Evolutionary conservation across 2,329 filamentous ascomycete species (phyloP), one percentile per base, ranked within the genome.

Genomic region (Onygena corvina): DNA sequence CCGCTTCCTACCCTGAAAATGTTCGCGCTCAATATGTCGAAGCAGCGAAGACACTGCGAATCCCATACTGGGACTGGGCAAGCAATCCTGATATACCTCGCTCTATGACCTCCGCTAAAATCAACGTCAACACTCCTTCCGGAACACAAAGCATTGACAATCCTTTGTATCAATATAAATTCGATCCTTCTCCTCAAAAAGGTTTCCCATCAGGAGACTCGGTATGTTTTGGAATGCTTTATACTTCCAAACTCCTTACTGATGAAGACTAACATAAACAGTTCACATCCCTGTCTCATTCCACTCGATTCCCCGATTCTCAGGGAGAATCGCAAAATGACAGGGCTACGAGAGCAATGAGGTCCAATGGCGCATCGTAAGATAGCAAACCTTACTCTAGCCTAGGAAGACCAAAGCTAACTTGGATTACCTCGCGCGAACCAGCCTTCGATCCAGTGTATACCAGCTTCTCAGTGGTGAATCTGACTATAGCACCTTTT

Each of bases 31-130:
- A 67, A 34, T 82, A 82, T 56, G 53, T 61, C 18, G 54, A 53
- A 12, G 69, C 70, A 9, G 71, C 70, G 1, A 51, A 59, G 14
- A 62, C 56, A n/a, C 59, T 74, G 21, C 65, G 71, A 25, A 60
- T 72, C 14, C 71, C 71, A 2, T 75, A 70, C 57, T 74, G 71
- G 71, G 71, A 74, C 56, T 73, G 69, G 69, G 68, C 70, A 67
- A 53, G 51, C n/a, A 52, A 63, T 53, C 56, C 60, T 1, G 48
- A 53, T 7, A 47, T 65, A 42, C 63, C 63, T n/a, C 63, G 60
- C 8, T 67, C 67, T 52, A 54, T 73, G 11, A 62, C 62, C 4
- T 56, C 58, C 8, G 60, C 65, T 46, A 65, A 59, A 3, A 66
- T 76, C 40, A 58, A 61, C 7, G 64, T 73, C 23, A 71, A 63